Evolutionary conservation across 225 moss, liverwort and hornwort genomes (phyloP).

Genomic region (Rhytidiadelphus loreus): DNA sequence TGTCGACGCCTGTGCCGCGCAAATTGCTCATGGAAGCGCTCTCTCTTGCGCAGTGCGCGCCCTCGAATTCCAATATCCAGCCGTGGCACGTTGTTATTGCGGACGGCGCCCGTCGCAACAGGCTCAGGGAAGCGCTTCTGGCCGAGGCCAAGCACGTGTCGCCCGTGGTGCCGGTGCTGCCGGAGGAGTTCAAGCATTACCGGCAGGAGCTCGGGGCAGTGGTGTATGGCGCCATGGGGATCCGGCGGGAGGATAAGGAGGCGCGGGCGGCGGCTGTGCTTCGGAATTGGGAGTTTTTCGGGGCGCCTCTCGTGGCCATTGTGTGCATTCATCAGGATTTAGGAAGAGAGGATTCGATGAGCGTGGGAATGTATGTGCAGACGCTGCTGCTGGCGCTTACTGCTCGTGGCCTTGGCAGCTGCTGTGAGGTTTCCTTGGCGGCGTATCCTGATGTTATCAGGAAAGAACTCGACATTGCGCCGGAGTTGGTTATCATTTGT

Average conservation of each 20-base stretch:
- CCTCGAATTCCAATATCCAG: conserved; percentile 58
- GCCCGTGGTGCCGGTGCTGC: conserved; percentile 14
- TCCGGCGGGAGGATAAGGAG: conserved; percentile 26
- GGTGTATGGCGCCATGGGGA: conserved; percentile 32
- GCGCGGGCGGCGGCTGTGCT: conserved; percentile 24
- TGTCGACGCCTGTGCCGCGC: conserved; percentile 31
- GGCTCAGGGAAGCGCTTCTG: conserved; percentile 11
- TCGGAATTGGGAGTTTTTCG: conserved; percentile 48
- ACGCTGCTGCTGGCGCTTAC: conserved; percentile 38
- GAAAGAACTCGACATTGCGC: conserved; percentile 20
- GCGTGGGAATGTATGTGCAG: conserved; percentile 50
- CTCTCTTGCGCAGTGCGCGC: conserved; percentile 30
- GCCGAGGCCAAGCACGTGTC: conserved; percentile 5
- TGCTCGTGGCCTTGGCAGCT: conserved; percentile 32
- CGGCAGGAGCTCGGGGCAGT: conserved; percentile 29
- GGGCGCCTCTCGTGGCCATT: conserved; percentile 39
- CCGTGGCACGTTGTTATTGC: conserved; percentile 38
- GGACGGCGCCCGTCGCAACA: conserved; percentile 15
- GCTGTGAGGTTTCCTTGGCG: conserved; percentile 37
- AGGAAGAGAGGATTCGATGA: conserved; percentile 27
- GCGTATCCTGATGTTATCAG: conserved; percentile 29
- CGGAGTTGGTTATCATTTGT: conserved; percentile 32
- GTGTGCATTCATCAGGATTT: conserved; percentile 30
- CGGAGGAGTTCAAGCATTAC: conserved; percentile 29
- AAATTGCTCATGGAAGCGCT: conserved; percentile 24